Evolutionary conservation across 148 eudicot species (phyloP).

Genomic region (Nyssa sinensis): DNA sequence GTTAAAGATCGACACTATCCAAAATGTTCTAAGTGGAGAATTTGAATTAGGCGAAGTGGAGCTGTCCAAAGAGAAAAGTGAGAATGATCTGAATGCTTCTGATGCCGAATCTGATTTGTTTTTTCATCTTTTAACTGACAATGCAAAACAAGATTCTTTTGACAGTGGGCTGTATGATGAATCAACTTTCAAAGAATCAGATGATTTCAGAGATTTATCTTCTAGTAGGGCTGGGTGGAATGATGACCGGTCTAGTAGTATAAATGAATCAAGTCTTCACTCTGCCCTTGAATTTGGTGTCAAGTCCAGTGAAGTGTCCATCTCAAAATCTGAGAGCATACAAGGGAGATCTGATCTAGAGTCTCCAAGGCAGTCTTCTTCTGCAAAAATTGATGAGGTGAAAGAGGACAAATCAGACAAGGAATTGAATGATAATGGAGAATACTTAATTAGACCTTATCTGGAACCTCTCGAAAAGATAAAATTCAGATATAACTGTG

Average conservation of each 20-base stretch:
- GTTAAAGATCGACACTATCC: slow-evolving; percentile 67
- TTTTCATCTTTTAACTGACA: slow-evolving; percentile 53
- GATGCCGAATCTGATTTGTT: slow-evolving; percentile 70
- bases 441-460: slow-evolving; percentile 91
- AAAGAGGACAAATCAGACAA: slow-evolving; percentile 74
- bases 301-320: slow-evolving; percentile 60
- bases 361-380: slow-evolving; percentile 69
- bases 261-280: slow-evolving; percentile 77
- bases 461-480: slow-evolving; percentile 84
- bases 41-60: slow-evolving; percentile 58
- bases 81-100: slow-evolving; percentile 54
- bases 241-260: slow-evolving; percentile 75
- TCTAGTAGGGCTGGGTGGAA: slow-evolving; percentile 67
- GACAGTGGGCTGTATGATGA: slow-evolving; percentile 70
- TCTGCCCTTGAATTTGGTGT: slow-evolving; percentile 71
- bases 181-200: slow-evolving; percentile 59
- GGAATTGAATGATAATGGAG: slow-evolving; percentile 88
- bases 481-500: slow-evolving; percentile 86
- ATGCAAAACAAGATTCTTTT: slow-evolving; percentile 46
- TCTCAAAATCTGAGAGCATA: slow-evolving; percentile 62
- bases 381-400: slow-evolving; percentile 60
- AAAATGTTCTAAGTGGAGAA: slow-evolving; percentile 70
- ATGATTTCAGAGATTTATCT: slow-evolving; percentile 56
- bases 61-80: slow-evolving; percentile 53
- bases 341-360: slow-evolving; percentile 60